Evolutionary conservation across 352 stramenopile species (phyloP), one percentile per base, ranked within the genome.

Genomic region (Pythium oligandrum): DNA sequence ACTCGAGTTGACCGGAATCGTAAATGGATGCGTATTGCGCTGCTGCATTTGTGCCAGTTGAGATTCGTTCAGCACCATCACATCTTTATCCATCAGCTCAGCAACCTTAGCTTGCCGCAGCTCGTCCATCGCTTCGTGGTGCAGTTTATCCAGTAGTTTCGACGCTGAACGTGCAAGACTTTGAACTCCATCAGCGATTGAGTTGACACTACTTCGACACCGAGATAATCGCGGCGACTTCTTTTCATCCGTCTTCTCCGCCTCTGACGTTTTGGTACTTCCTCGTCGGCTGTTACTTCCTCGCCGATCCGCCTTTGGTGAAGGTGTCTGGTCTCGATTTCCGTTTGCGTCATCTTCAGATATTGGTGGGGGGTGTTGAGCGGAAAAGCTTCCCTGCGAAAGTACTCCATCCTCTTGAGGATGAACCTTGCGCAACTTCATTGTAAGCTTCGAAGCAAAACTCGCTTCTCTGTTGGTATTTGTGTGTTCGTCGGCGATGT

Each of bases 21-120:
- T 83, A 40, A 84, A 68, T 11, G 64, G 66, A 40, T 83, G 48
- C 4, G 70, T 63, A 32, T 69, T 83, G 30, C 63, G 65, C 48
- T 77, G 54, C 39, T 88, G 77, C 32, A 75, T 88, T 47, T 83
- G 66, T 5, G 72, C 72, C 31, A 88, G 59, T 46, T 88, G 74
- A 26, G 64, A 70, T 1, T 76, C 66, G 57, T 86, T 83, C 9
- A 86, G 51, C 17, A 86, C 68, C 64, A 86, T 77, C 33, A 83
- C 72, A 26, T 86, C 75, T 32, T 72, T 80, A 53, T 81, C 66
- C 44, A 86, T 66, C 2, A 86, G 65, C 31, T 83, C 75, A 4
- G 75, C 67, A 1, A 86, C 71, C 46, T 75, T 68, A 0, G 70
- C 68, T 48, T 71, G 60, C 2, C 68, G 58, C 5, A 61, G 53